Base-by-base conservation (phyloP, 768 basidiomycete genomes). In the Amanita fuliginea region DNA sequence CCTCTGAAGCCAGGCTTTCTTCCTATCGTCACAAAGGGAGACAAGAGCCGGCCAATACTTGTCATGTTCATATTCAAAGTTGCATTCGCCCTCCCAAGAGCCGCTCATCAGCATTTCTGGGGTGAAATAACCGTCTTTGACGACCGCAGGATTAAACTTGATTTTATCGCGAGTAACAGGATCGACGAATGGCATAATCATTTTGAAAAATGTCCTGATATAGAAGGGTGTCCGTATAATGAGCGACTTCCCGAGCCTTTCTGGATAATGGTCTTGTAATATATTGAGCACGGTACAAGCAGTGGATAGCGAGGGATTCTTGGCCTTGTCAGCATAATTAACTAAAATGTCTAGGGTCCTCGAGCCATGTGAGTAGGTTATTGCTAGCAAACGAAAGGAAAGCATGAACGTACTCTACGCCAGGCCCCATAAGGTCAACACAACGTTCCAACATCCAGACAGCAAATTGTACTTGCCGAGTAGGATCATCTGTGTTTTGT, bases 161-260 rank as follows among this genome's bases (percentile, higher is more conserved):
- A 88, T 72, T 64, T 89, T 88, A 32, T 73, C 62, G 26, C 80
- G 77, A 1, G 89, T 91, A 51, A 89, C 62, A 2, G 91, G 87
- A 64, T 94, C 91, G 46, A 93, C 77, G 59, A 92, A 83, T 1
- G 89, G 86, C 55, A 68, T 76, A 58, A 91, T 81, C 55, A 89
- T 63, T 55, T 83, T 87, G 71, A 79, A 83, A 65, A 91, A 90
- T 0, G 77, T 71, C 49, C 76, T 78, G 45, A 91, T 60, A 44
- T 88, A 60, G 68, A 80, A 91, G 3, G 91, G 90, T n/a, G 92
- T 73, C 57, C 92, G 86, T 51, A 83, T 71, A 57, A 91, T 78
- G 37, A 89, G 64, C 1, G 88, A 76, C 10, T 70, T 60, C 21
- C 87, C 89, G 30, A 95, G 78, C 3, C 92, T 80, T 62, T 95